Evolutionary conservation across 31 red algal genomes (phyloP).

Genomic region (Odonthalia washingtoniensis): DNA sequence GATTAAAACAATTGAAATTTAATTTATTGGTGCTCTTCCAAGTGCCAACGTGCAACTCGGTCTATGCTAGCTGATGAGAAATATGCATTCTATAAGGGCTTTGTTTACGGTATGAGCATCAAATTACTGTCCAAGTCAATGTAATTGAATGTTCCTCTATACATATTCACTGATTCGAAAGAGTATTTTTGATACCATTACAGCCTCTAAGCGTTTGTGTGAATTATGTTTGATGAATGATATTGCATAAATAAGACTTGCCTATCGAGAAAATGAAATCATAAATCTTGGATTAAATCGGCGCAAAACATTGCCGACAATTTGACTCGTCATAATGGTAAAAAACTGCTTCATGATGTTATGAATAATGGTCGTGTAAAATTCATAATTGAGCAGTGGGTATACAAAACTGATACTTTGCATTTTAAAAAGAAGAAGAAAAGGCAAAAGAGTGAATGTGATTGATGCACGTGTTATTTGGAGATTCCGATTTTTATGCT

Average conservation of each 20-base stretch:
- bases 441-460: no score
- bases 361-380: neutral
- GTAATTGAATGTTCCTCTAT: no score
- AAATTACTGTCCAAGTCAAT: no score
- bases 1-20: neutral
- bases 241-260: neutral
- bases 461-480: no score
- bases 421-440: no score
- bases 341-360: neutral
- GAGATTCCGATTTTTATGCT: no score
- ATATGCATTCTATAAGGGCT: neutral
- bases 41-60: neutral
- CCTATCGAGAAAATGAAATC: neutral
- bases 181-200: constrained; percentile 16
- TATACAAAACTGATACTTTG: no score
- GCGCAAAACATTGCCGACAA: neutral
- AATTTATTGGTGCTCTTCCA: neutral
- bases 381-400: neutral
- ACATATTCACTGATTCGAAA: neutral
- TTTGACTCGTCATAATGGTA: neutral
- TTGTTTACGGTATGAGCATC: no score
- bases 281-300: neutral
- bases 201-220: constrained; percentile 7
- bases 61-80: neutral
- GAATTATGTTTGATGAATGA: constrained; percentile 10